Evolutionary conservation across 1,139 yeast genomes (phyloP), one percentile per base, ranked within the genome.

Genomic region (Candida anutae): DNA sequence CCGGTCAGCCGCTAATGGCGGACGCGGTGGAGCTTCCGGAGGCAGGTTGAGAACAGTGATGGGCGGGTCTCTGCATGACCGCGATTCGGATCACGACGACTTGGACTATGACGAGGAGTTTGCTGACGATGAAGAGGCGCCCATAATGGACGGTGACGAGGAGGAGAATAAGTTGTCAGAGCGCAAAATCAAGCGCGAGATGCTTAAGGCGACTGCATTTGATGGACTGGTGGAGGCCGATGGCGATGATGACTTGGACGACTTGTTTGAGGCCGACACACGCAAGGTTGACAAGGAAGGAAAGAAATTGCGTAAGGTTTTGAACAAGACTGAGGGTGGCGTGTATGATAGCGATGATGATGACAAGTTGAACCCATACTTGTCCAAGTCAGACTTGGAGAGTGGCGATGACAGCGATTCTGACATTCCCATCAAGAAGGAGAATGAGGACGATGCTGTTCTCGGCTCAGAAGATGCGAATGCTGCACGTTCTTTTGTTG

Each of bases 61-160:
- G 27, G 79, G 76, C 22, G 76, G 75, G 2, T 50, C 50, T 14
- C 64, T 61, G 12, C 72, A 64, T 23, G 78, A 69, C 27, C 58
- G 77, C 38, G 85, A 77, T 42, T 79, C 85, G 6, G 95, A 85
- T 37, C 88, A 83, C 39, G 96, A 88, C 41, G 97, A 88, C 48
- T 60, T 88, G 42, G 98, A 90, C 58, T 93, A 71, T 46, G 96
- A 90, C 41, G 98, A 90, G 50, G 97, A 88, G 50, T 90, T 90
- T 56, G 97, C 94, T 14, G 98, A 90, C 54, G 98, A 90, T 53
- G 98, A 90, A 58, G 98, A 90, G 53, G 97, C 97, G 1, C 98
- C 98, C 16, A 83, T 88, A 35, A 77, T 90, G 71, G 98, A 90
- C 47, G 97, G 96, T 28, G 87, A 88, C 32, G 98, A 90, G 48